Conservation (phyloP, 2,329 filamentous ascomycete genomes). For the Venturia oleaginea region DNA sequence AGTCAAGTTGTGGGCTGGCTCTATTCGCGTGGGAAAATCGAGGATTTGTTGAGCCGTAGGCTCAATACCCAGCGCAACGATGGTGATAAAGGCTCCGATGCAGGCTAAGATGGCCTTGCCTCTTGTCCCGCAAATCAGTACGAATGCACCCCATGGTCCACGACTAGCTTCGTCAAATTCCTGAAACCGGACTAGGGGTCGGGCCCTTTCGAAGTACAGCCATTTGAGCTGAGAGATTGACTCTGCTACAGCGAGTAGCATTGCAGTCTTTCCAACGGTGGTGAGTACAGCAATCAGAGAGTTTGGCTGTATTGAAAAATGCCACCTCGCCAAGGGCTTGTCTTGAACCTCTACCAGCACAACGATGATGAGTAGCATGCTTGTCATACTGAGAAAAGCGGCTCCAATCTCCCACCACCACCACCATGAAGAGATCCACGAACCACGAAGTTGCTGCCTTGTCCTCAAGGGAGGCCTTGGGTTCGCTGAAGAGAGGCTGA, state of each 20-base stretch:
- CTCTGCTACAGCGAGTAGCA: conserved; percentile 23
- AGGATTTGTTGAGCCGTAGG: conserved; percentile 27
- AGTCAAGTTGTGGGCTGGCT: conserved; percentile 11
- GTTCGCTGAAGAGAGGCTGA: neutral
- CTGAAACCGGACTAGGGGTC: conserved; percentile 27
- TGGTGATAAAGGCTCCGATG: conserved; percentile 20
- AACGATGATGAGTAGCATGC: neutral
- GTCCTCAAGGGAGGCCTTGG: neutral
- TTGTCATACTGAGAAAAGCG: neutral
- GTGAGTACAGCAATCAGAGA: conserved; percentile 22
- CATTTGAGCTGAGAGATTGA: conserved; percentile 28
- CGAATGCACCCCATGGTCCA: conserved; percentile 15
- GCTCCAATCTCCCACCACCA: conserved; percentile 10
- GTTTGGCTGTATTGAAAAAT: conserved; percentile 1
- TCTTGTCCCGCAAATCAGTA: conserved; percentile 5
- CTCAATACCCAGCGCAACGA: conserved; percentile 20
- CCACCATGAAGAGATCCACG: conserved; percentile 4
- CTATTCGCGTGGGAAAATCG: conserved; percentile 20
- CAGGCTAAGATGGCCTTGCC: conserved; percentile 16
- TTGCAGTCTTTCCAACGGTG: conserved; percentile 22
- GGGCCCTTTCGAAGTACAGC: conserved; percentile 23
- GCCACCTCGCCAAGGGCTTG: neutral
- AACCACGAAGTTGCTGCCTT: neutral
- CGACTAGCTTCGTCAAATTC: conserved; percentile 22
- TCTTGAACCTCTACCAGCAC: neutral